Base-by-base conservation (phyloP, 306 rosid genomes). In the Crataegus laevigata region DNA sequence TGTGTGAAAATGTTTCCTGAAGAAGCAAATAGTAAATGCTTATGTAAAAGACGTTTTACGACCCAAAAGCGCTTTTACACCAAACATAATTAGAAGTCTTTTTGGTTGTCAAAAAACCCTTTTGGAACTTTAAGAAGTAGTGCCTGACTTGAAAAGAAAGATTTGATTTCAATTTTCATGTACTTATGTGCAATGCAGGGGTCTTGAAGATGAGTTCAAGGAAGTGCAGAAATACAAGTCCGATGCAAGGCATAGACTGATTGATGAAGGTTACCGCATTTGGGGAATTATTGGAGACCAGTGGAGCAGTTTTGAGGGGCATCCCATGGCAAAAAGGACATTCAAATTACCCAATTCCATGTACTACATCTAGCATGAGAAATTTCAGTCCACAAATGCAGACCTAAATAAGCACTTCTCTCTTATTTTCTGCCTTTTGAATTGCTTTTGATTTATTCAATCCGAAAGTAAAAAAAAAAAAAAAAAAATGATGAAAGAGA, bases 321-420 rank as follows among this genome's bases (percentile, higher is more conserved):
- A 79, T 82, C 90, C 96, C 42, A 19, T 50, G 34, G 81, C 85
- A 1, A 77, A 85, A 78, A 84, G 93, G 78, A 77, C 88, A 76
- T 91, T 88, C 82, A 87, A 91, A 77, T 80, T 91, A 42, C 90
- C 93, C 4, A 87, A 91, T 68, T 85, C 90, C 74, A 87, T 91
- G 58, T 87, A 88, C 45, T 80, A 70, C 75, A 61, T 69, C 19
- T 86, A 4, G 66, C 81, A n/a, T 85, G 45, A 80, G 45, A 80
- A 70, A 59, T 50, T 71, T 55, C 66, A 72, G 25, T 63, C 68
- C 65, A 11, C 28, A 42, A 26, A 14, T 12, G 43, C 43, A 40
- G 43, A 40, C 12, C 40, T 36, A 36, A 36, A 36, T 1, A 7
- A 36, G 40, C 40, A 36, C 40, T 36, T 2, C 40, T 36, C 40